Percentiles rank a stretch among this genome's conserved stretches.
These are phyloP conservation scores for Cucumis variabilis DNA, from an alignment of 331 rosid genomes.

Conservation along the genomic window DNA sequence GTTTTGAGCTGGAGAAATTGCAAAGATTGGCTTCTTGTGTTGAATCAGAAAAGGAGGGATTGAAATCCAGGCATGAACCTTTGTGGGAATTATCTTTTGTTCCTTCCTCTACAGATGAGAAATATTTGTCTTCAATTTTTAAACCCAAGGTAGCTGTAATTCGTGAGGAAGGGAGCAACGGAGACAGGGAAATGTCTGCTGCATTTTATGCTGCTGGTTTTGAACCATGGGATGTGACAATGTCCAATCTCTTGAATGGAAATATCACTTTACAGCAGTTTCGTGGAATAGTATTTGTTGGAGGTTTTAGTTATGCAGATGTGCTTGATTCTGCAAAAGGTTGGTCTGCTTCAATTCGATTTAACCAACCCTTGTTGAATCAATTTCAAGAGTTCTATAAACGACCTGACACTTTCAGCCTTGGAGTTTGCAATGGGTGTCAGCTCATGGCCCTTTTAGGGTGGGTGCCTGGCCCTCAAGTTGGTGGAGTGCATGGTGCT, in stretches of 20 bases:
- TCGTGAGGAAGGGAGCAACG: conserved; percentile 96
- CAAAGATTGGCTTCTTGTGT: conserved; percentile 88
- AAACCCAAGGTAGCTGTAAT: conserved; percentile 90
- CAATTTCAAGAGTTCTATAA: conserved; percentile 81
- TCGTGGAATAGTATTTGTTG: conserved; percentile 76
- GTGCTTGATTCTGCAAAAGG: conserved; percentile 97
- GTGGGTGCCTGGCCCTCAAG: conserved; percentile 85
- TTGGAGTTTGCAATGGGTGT: conserved; percentile 89
- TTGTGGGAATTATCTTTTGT: conserved; percentile 70
- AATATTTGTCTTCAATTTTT: conserved; percentile 48
- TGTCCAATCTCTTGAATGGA: conserved; percentile 85
- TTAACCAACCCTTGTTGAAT: conserved; percentile 64
- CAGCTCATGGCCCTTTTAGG: conserved; percentile 91
- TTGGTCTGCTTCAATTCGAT: conserved; percentile 85
- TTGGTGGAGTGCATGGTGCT: conserved; percentile 77
- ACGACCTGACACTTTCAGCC: conserved; percentile 78
- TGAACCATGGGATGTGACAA: conserved; percentile 85
- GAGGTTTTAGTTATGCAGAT: conserved; percentile 94
- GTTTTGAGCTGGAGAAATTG: conserved; percentile 74
- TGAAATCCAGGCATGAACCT: conserved; percentile 73
- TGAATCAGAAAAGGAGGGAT: conserved; percentile 75
- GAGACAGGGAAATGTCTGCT: conserved; percentile 93
- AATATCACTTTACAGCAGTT: conserved; percentile 59
- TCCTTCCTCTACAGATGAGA: conserved; percentile 73
- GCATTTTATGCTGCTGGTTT: conserved; percentile 81